Evolutionary conservation across 2,329 filamentous ascomycete genomes (phyloP), one percentile per base, ranked within the genome.

Genomic region (Aspergillus jensenii): DNA sequence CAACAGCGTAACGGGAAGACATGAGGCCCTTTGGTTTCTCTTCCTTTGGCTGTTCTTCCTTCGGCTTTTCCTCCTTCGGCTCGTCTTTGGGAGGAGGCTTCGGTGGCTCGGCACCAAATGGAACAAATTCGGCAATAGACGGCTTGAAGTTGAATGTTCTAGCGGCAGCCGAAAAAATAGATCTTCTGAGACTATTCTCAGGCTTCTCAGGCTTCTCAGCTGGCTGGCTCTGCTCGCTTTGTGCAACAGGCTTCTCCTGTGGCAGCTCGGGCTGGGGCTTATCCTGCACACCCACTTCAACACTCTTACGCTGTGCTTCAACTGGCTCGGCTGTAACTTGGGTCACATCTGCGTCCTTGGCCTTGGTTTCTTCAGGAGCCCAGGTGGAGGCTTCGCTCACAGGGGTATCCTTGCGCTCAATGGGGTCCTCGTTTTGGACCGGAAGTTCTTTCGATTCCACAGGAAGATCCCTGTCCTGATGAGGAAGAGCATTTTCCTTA

Each of bases 81-180:
- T 50, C 63, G 52, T 53, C 46, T 25, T 67, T 61, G 41, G 67
- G 54, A 17, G 54, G 56, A 52, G 60, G 52, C 12, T 56, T 55
- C 21, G 62, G 44, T 15, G 61, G 49, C 40, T 67, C 58, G 9
- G 33, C 25, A 3, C 59, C 43, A 25, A 62, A 59, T 15, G 70
- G 67, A 27, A 70, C 61, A 54, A 73, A 70, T 47, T 69, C 63
- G 41, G 68, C 58, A 52, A 71, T 67, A 51, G 67, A 66, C 59
- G 74, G 67, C 58, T 76, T 73, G 65, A 78, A 81, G 55, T 82
- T 82, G 70, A 95, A 96, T 0, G 89, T 82, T 66, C 84, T 85
- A 0, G 90, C 89, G 15, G 85, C 82, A 4, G 89, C 88, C 37
- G 90, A 93, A 23, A 93, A 78, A 4, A 86, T 86, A 64, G 82